Evolutionary conservation across 768 basidiomycete genomes (phyloP), one percentile per base, ranked within the genome.

Genomic region (Xerocomellus amylosporus): DNA sequence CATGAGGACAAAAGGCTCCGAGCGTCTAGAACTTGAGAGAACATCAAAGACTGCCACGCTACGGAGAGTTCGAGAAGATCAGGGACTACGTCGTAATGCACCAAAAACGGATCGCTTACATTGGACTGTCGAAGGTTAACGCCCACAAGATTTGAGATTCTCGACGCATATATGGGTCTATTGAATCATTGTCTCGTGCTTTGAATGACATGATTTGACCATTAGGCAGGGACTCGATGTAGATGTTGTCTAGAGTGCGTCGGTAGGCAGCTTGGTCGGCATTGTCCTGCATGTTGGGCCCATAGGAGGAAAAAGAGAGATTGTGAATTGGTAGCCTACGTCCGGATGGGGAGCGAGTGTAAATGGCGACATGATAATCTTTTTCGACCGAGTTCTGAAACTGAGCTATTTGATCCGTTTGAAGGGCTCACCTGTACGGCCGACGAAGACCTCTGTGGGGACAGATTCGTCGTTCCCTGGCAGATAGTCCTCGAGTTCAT

Each of bases 321-420:
- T 90, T 90, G 63, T 98, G 96, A 13, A 83, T 75, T 20, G 79
- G 81, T 7, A 79, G 65, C 17, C 65, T 70, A 8, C 69, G 68
- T 22, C 70, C 67, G 4, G 72, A 68, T 5, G 70, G 56, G 2
- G 74, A 64, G 20, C 81, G 81, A 14, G 85, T 80, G 69, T 86
- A 84, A 49, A 98, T 94, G 38, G 89, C 82, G 51, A 99, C 84
- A 56, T 90, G 85, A 64, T 98, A 98, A 66, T 98, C 96, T 92
- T 70, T n/a, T 61, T 43, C 45, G 50, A 56, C 4, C 7, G 20
- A n/a, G 46, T 56, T 56, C 53, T 49, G 41, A 58, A 48, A 46
- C 19, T 34, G 40, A 46, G 12, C 24, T 13, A 39, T 10, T 12
- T 5, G 38, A 58, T 41, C 0, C 31, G 30, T 19, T 22, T 33